Evolutionary conservation across 2,329 filamentous ascomycete species (phyloP).

Genomic region (Aspergillus caelatus): DNA sequence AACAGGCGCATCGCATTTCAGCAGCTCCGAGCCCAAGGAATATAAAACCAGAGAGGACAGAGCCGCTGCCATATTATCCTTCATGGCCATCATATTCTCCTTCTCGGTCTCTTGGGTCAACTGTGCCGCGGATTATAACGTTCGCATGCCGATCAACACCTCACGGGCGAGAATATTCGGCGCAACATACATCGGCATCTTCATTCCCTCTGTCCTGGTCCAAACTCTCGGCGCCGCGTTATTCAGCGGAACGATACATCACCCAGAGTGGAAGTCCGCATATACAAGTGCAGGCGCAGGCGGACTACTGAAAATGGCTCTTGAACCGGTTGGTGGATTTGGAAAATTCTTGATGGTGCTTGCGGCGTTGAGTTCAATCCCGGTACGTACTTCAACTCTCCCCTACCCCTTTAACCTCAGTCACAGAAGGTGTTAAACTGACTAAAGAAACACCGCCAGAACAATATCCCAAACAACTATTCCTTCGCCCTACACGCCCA

Average conservation of each 20-base stretch:
- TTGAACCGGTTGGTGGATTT: conserved; percentile 37
- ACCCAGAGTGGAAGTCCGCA: conserved; percentile 30
- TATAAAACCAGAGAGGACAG: conserved; percentile 29
- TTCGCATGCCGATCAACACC: conserved; percentile 41
- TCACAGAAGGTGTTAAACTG: too few relatives aligned
- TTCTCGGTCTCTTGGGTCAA: conserved; percentile 44
- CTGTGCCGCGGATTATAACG: conserved; percentile 43
- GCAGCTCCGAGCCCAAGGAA: conserved; percentile 27
- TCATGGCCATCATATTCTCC: conserved; percentile 41
- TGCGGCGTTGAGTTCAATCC: conserved; percentile 36
- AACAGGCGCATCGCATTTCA: conserved; percentile 38
- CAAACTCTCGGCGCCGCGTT: conserved; percentile 37
- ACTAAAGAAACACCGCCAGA: conserved; percentile 22
- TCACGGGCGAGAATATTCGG: conserved; percentile 36
- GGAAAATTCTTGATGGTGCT: conserved; percentile 40
- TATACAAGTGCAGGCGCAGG: conserved; percentile 32
- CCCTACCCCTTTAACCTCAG: too few relatives aligned
- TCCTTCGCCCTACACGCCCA: conserved; percentile 40
- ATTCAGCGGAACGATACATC: conserved; percentile 33
- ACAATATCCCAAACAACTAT: conserved; percentile 43
- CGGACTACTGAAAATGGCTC: conserved; percentile 34
- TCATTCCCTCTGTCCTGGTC: conserved; percentile 35
- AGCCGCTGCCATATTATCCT: conserved; percentile 38
- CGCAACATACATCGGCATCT: conserved; percentile 21
- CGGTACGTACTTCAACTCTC: conserved; percentile 28